Evolutionary conservation across 164 flowering plant genomes (phyloP).

Genomic region (Magnolia changhungtana): DNA sequence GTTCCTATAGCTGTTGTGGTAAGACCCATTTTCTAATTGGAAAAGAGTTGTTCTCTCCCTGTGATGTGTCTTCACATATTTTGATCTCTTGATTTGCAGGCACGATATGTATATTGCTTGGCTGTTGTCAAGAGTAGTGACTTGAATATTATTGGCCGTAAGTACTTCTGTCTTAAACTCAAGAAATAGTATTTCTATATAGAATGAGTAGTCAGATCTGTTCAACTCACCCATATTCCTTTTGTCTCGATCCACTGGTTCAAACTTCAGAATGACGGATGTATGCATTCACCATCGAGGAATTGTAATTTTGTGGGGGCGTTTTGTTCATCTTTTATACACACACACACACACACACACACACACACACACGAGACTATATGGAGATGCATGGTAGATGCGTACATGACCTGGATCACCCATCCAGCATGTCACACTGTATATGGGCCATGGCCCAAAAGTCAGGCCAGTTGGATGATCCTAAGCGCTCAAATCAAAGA

Average conservation of each 20-base stretch:
- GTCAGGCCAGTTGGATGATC: no score
- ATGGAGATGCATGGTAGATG: not conserved
- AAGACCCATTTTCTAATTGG: not conserved
- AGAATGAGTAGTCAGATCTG: not conserved
- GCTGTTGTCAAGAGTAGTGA: constrained; percentile 60
- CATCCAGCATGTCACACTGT: no score
- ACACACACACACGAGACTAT: no score
- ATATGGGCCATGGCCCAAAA: no score
- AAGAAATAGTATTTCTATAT: not conserved
- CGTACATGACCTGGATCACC: not conserved
- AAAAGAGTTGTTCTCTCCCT: not conserved
- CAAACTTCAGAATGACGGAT: not conserved
- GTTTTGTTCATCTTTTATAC: no score
- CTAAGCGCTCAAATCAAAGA: no score
- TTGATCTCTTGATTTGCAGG: constrained; percentile 33
- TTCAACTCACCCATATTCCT: not conserved
- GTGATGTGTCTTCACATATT: not conserved
- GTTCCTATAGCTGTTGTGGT: constrained; percentile 35
- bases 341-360: no score
- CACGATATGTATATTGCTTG: constrained; percentile 45
- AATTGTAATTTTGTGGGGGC: no score
- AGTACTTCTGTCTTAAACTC: constrained; percentile 28
- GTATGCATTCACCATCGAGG: not conserved
- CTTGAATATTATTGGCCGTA: constrained; percentile 83
- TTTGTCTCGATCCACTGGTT: not conserved